Conservation (phyloP, 305 asterid genomes). For the Nicotiana rustica region DNA sequence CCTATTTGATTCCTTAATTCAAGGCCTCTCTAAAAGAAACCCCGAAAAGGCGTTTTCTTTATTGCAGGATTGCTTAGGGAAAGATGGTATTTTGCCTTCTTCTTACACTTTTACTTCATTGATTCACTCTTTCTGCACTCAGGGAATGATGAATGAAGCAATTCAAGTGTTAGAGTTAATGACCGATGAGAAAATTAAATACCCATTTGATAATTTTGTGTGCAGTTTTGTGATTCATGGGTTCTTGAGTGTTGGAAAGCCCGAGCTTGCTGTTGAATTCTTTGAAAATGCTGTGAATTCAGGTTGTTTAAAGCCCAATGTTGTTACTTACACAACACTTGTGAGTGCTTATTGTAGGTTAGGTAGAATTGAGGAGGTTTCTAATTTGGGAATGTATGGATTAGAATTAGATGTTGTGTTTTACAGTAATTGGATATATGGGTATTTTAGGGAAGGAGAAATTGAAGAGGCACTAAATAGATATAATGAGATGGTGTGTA, state of each 20-base stretch:
- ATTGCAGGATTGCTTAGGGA: slow-evolving; percentile 51
- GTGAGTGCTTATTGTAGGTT: slow-evolving; percentile 67
- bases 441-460: slow-evolving; percentile 62
- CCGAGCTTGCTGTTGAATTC: slow-evolving; percentile 72
- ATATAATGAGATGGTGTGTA: slow-evolving; percentile 55
- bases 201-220: slow-evolving; percentile 71
- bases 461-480: slow-evolving; percentile 57
- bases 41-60: slow-evolving; percentile 64
- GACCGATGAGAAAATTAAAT: slow-evolving; percentile 57
- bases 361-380: slow-evolving; percentile 55
- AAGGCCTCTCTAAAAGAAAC: slow-evolving; percentile 58
- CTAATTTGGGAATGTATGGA: slow-evolving; percentile 56
- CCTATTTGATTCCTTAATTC: slow-evolving; percentile 61
- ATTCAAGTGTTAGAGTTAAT: slow-evolving; percentile 70
- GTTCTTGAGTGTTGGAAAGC: slow-evolving; percentile 71
- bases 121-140: slow-evolving; percentile 57
- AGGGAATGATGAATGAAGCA: slow-evolving; percentile 66
- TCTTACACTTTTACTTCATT: slow-evolving; percentile 66
- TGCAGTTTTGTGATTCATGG: slow-evolving; percentile 84
- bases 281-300: slow-evolving; percentile 66
- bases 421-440: slow-evolving; percentile 74
- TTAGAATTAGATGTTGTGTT: slow-evolving; percentile 68
- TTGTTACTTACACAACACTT: slow-evolving; percentile 63
- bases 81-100: slow-evolving; percentile 56
- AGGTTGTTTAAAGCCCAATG: slow-evolving; percentile 62